A percentile compares a stretch with the other conserved stretches of the same genome.
phyloP scores from a whole-genome alignment of 208 protist genomes.

The Vickermania ingenoplastis region DNA sequence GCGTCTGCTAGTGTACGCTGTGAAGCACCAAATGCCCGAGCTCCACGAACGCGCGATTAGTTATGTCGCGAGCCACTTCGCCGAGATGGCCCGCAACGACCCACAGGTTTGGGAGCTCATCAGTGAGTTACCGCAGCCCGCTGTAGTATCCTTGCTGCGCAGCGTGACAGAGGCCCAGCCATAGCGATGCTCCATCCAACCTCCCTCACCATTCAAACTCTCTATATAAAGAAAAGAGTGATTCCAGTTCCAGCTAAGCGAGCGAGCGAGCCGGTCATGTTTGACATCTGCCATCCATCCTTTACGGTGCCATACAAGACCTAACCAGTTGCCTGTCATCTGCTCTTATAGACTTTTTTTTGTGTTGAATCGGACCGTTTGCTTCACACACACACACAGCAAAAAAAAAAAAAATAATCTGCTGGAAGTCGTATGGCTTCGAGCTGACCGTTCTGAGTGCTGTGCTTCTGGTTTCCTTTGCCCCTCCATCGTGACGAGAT shows the following conservation, averaged over 20 bases:
- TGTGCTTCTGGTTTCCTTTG: too few species aligned
- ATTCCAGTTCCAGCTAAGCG: not conserved
- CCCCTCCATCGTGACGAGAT: too few species aligned
- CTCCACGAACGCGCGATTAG: slow-evolving; percentile 71
- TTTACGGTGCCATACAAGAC: too few species aligned
- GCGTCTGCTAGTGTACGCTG: slow-evolving; percentile 71
- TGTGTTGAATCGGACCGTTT: too few species aligned
- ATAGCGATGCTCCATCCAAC: slow-evolving; percentile 6
- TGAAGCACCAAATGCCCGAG: slow-evolving; percentile 75
- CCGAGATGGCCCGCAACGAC: slow-evolving; percentile 46
- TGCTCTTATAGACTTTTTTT: too few species aligned
- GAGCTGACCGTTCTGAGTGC: too few species aligned
- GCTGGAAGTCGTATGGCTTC: too few species aligned
- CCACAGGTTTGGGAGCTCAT: slow-evolving; percentile 81
- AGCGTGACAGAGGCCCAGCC: slow-evolving; percentile 55
- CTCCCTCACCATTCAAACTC: too few species aligned
- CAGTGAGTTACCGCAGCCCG: slow-evolving; percentile 61
- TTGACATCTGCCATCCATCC: too few species aligned
- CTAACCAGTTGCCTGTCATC: too few species aligned
- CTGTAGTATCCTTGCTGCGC: slow-evolving; percentile 69
- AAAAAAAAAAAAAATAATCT: too few species aligned
- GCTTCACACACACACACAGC: too few species aligned
- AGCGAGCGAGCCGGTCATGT: not conserved
- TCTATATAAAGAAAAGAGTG: slow-evolving; percentile 5
- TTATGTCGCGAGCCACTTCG: slow-evolving; percentile 62